Evolutionary conservation across 768 basidiomycete species (phyloP).

Genomic region (Coprinellus micaceus): DNA sequence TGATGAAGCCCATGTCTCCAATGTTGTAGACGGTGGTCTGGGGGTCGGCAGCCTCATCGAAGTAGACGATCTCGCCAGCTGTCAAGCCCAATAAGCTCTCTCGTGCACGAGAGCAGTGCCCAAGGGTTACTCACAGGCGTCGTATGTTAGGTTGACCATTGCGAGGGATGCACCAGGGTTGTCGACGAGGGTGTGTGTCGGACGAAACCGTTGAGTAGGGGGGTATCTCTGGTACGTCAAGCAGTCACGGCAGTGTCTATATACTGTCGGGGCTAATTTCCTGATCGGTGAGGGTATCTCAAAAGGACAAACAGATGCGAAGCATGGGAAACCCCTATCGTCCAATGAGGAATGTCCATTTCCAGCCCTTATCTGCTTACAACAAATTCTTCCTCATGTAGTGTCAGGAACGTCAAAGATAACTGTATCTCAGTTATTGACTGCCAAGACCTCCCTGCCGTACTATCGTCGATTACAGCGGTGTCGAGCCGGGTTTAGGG

Average conservation of each 20-base stretch:
- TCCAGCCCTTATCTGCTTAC: not conserved
- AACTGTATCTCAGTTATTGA: not conserved
- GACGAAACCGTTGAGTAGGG: not conserved
- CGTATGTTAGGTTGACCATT: constrained; percentile 33
- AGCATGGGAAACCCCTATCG: constrained; percentile 6
- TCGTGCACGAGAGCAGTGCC: no score
- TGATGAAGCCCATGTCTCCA: constrained; percentile 54
- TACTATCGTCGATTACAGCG: no score
- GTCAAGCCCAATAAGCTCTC: no score
- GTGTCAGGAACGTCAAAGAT: constrained; percentile 2
- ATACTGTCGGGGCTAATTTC: not conserved
- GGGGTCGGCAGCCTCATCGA: constrained; percentile 24
- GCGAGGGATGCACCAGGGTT: constrained; percentile 7
- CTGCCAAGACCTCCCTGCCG: not conserved
- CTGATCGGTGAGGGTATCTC: not conserved
- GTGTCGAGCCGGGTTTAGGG: no score
- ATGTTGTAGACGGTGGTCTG: constrained; percentile 37
- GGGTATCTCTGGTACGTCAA: not conserved
- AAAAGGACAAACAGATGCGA: not conserved
- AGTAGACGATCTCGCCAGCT: constrained; percentile 37
- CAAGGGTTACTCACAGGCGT: constrained; percentile 23
- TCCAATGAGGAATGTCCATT: not conserved
- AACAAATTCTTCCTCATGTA: not conserved
- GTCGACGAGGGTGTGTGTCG: not conserved
- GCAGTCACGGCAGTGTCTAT: not conserved